Evolutionary conservation across 371 early-diverging fungal species (phyloP), one percentile per base, ranked within the genome.

Genomic region (Mucor circinelloides): DNA sequence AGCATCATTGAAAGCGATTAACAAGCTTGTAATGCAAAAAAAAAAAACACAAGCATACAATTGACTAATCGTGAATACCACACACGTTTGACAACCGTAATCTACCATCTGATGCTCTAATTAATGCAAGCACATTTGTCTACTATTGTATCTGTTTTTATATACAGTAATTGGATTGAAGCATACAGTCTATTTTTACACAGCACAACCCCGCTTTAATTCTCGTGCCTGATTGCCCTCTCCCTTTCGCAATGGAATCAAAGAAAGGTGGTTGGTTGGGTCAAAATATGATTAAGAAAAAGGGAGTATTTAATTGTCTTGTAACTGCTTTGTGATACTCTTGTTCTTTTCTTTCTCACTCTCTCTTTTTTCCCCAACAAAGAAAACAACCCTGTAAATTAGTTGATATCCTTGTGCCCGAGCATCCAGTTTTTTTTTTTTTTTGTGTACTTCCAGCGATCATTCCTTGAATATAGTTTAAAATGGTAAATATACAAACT

Each of bases 201-300:
- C 28, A 30, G 56, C 36, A 40, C 7, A 55, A 55, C 56, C 56
- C 56, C 56, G 56, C 56, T 23, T 17, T 23, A 6, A 27, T 55
- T 55, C 56, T 55, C 56, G 56, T 55, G 56, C 56, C 56, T 55
- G 28, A 55, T 55, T 55, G 19, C 56, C 56, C 15, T 55, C 56
- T 31, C 56, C 31, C 23, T 50, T 50, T 36, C 5, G 40, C 50
- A 50, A 50, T 55, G 6, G 31, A 31, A 55, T n/a, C 31, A 31
- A 31, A 31, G 56, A 55, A 55, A 15, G 19, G 2, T 31, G 56
- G 56, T 55, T 55, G 56, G 56, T 31, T 55, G 56, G 56, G 31
- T 40, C 40, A 40, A 40, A 40, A 17, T 40, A n/a, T n/a, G n/a
- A n/a, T 36, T 40, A 17, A 17, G 6, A n/a, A 30, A 55, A 55